A percentile compares a stretch with the other conserved stretches of the same genome.
These are phyloP conservation scores for Fragilariopsis cylindrus DNA, from an alignment of 108 stramenopile species.

Conservation along the genomic window DNA sequence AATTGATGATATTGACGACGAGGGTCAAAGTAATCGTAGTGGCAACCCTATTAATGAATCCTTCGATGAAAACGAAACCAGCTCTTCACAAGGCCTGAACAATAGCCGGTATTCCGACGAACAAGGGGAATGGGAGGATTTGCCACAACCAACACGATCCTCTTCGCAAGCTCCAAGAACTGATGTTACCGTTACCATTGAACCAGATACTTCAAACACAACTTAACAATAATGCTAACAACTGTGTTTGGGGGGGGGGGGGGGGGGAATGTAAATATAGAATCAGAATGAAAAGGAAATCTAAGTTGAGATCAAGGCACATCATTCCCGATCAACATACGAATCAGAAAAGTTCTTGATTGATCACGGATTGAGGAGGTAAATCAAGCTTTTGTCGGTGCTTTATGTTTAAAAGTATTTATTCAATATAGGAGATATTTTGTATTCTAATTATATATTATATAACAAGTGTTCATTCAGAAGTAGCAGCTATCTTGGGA, in stretches of 20 bases:
- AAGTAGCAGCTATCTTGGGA: too few relatives aligned
- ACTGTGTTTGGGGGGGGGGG: too few relatives aligned
- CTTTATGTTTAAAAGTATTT: neutral
- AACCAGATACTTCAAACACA: too few relatives aligned
- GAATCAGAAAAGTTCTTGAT: too few relatives aligned
- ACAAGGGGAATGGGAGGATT: slow-evolving; percentile 20
- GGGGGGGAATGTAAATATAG: too few relatives aligned
- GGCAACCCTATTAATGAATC: neutral
- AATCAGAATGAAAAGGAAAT: too few relatives aligned
- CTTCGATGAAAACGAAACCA: neutral
- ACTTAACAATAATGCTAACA: too few relatives aligned
- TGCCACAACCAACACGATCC: slow-evolving; percentile 1
- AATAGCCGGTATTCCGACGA: slow-evolving; percentile 3
- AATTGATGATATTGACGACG: neutral
- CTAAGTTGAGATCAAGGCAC: too few relatives aligned
- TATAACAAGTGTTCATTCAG: neutral
- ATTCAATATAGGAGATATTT: neutral
- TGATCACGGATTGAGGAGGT: too few relatives aligned
- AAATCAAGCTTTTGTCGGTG: neutral
- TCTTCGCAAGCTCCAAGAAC: neutral
- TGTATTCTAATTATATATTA: neutral
- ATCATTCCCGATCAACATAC: too few relatives aligned
- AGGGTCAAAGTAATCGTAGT: neutral
- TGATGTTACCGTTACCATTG: too few relatives aligned
- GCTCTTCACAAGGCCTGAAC: neutral